A percentile compares a stretch with the other conserved stretches of the same genome.
phyloP scores from a whole-genome alignment of 140 eudicot species.

The Oenanthe javanica region DNA sequence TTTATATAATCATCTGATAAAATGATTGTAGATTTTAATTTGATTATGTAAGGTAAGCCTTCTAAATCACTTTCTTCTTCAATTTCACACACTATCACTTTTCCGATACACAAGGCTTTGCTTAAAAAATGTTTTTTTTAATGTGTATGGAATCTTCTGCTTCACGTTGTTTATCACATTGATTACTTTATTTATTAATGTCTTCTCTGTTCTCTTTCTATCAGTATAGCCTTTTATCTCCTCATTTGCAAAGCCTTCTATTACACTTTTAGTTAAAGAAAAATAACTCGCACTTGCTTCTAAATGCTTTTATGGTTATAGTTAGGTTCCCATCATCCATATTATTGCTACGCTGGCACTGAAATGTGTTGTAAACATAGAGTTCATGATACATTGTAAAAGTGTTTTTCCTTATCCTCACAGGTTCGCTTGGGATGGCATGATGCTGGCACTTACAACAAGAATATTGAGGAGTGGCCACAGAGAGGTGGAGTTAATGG shows the following conservation, averaged over 20 bases:
- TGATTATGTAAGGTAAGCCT: background rate
- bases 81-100: background rate
- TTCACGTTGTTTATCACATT: background rate
- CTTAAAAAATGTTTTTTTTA: background rate
- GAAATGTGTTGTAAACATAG: background rate
- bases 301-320: background rate
- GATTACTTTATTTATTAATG: background rate
- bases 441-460: slow-evolving; percentile 96
- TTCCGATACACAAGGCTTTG: background rate
- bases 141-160: background rate
- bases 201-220: background rate
- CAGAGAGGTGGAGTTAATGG: slow-evolving; percentile 98
- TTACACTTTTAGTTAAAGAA: background rate
- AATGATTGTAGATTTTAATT: background rate
- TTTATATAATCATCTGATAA: background rate
- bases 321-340: background rate
- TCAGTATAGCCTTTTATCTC: background rate
- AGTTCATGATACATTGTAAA: background rate
- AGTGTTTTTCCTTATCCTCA: slow-evolving; percentile 6
- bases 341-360: background rate
- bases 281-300: background rate
- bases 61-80: background rate
- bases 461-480: slow-evolving; percentile 93
- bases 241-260: background rate
- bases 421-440: slow-evolving; percentile 99